Conservation (phyloP, 164 flowering plant genomes). For the Protea cynaroides region DNA sequence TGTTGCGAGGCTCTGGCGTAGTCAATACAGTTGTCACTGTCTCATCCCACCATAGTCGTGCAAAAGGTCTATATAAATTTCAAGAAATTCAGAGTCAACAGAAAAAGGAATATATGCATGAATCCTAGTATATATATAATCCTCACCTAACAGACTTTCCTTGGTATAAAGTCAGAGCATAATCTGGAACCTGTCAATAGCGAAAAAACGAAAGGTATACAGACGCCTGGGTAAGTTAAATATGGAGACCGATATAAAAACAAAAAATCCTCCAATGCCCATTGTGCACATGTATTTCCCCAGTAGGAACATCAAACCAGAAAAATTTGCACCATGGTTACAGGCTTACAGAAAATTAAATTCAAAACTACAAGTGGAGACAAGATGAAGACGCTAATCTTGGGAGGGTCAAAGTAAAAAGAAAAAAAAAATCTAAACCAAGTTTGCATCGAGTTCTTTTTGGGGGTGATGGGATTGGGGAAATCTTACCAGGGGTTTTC, state of each 20-base stretch:
- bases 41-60: constrained; percentile 75
- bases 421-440: no score
- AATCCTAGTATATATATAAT: neutral
- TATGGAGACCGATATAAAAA: neutral
- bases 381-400: no score
- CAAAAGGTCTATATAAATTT: constrained; percentile 41
- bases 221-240: neutral
- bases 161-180: constrained; percentile 26
- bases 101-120: neutral
- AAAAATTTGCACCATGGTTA: no score
- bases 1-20: constrained; percentile 29
- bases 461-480: neutral
- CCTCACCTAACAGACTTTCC: constrained; percentile 52
- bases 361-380: no score
- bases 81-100: neutral
- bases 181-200: constrained; percentile 42
- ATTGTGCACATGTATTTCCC: no score
- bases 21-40: constrained; percentile 50
- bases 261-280: no score
- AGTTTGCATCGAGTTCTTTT: no score
- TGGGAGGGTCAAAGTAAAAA: no score
- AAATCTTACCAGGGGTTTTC: constrained; percentile 40
- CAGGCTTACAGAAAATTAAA: no score
- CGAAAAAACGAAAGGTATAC: constrained; percentile 2
- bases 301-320: no score